Evolutionary conservation across 495 filamentous ascomycete species (phyloP), one percentile per base, ranked within the genome.

Genomic region (Elaphomyces granulatus): DNA sequence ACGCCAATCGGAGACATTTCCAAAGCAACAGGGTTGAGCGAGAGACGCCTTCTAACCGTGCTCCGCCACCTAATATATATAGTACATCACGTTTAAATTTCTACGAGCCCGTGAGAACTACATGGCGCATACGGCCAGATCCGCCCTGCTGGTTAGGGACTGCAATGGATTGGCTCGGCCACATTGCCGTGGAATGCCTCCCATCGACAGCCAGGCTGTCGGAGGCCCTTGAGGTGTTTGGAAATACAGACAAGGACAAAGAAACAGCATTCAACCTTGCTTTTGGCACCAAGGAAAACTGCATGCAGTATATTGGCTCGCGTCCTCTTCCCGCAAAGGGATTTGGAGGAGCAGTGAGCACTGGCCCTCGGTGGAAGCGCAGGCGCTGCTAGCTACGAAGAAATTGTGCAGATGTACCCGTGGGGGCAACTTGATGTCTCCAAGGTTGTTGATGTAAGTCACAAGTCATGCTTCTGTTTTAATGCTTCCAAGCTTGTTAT

Each of bases 31-130:
- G 15, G 40, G 6, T 54, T 58, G 2, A 46, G 58, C 6, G 46
- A 48, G 18, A 10, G 9, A 4, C 49, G 38, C 8, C 44, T 63
- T 7, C 50, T 50, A 30, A 51, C 30, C 30, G 40, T 61, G 2
- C 23, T 39, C 2, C 56, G 60, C n/a, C 60, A 60, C 56, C 54
- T 49, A 7, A 58, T 61, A 49, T 54, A n/a, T n/a, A n/a, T n/a
- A n/a, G n/a, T n/a, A n/a, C n/a, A n/a, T n/a, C n/a, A n/a, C n/a
- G n/a, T n/a, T n/a, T n/a, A n/a, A n/a, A n/a, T n/a, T n/a, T n/a
- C n/a, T n/a, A n/a, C n/a, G n/a, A n/a, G n/a, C n/a, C n/a, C n/a
- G n/a, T n/a, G n/a, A n/a, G n/a, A n/a, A 43, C 2, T 9, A 42
- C 4, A 20, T 63, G 14, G 42, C 45, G 10, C 61, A 64, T 36